phyloP scores from a whole-genome alignment of 2,329 filamentous ascomycete genomes.

The Pseudocercospora eumusae region DNA sequence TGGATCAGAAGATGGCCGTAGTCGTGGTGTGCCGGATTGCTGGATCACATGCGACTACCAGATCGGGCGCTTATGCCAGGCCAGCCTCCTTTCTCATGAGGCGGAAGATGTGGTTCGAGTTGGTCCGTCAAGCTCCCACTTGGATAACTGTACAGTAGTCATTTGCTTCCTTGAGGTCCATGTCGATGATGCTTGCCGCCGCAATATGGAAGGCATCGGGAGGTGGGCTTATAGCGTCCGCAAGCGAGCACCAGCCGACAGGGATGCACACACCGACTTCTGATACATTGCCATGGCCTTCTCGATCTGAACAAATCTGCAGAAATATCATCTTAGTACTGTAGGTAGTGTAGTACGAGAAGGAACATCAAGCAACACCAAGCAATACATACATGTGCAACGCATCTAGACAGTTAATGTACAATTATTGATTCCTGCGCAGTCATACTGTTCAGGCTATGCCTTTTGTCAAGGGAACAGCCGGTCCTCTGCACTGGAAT shows the following conservation, averaged over 20 bases:
- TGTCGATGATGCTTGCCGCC: background rate
- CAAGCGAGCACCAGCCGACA: background rate
- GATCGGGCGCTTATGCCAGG: background rate
- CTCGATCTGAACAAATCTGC: background rate
- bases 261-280: background rate
- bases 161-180: background rate
- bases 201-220: background rate
- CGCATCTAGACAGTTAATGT: constrained; percentile 1
- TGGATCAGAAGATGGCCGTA: background rate
- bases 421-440: background rate
- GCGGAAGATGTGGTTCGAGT: background rate
- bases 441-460: background rate
- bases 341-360: background rate
- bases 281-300: background rate
- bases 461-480: too few species aligned
- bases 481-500: too few species aligned
- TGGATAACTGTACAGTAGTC: background rate
- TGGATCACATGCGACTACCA: constrained; percentile 7
- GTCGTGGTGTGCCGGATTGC: constrained; percentile 6
- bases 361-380: background rate
- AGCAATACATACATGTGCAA: background rate
- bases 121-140: background rate
- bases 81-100: background rate
- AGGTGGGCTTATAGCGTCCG: background rate
- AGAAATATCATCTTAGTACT: background rate